Evolutionary conservation across 108 stramenopile genomes (phyloP), one percentile per base, ranked within the genome.

Genomic region (Chaetoceros muelleri): DNA sequence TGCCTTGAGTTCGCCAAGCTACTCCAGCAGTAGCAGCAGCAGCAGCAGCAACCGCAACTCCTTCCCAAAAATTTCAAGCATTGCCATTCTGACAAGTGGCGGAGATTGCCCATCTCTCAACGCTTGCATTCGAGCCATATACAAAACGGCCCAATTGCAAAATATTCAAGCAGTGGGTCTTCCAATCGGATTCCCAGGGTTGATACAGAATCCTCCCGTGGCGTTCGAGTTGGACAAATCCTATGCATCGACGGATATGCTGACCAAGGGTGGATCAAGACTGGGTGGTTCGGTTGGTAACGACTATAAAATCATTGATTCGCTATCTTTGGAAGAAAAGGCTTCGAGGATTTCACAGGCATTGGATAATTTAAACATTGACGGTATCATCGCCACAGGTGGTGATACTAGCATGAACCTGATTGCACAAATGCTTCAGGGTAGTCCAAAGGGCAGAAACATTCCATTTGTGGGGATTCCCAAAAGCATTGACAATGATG

Each of bases 111-210:
- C 50, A 17, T 52, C 50, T 3, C 50, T 52, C 21, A 52, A 52
- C 24, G 50, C 50, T 24, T 52, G 50, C 24, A 22, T 52, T 24
- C 50, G 50, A 52, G 50, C 50, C 22, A 52, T 52, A 24, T 52
- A 25, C 17, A 52, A 49, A 49, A 17, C 48, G 3, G 48, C 48
- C 3, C 7, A 7, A 22, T 5, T 5, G 5, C 7, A 49, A 5
- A 19, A 49, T 7, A 49, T 49, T 49, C 16, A 49, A 49, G 48
- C n/a, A 3, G 5, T 49, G 3, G 48, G 48, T 17, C 48, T 40
- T 13, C 34, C 34, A 40, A 40, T 5, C 5, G 34, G 34, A 40
- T 40, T 40, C 13, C 34, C 34, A 10, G 34, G 34, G 5, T 13
- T 40, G 13, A 10, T 40, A 40, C 13, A 10, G 13, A 13, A 40